Conservation (phyloP, 2,329 filamentous ascomycete species). For the Cladosporium halotolerans region DNA sequence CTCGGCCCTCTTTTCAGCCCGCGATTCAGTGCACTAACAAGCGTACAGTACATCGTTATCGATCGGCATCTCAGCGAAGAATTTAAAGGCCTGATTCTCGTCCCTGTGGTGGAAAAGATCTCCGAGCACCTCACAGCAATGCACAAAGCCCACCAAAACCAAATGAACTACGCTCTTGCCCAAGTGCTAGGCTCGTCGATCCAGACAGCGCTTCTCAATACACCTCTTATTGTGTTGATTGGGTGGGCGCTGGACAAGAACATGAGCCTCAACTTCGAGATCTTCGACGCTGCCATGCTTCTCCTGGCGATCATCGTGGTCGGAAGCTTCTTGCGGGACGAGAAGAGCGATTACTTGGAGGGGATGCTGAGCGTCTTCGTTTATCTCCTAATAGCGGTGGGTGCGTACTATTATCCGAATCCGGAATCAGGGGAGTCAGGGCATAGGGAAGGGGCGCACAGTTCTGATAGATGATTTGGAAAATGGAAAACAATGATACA, state of each 20-base stretch:
- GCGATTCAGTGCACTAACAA: constrained; percentile 19
- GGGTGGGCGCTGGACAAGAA: constrained; percentile 66
- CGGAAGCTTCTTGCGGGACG: constrained; percentile 78
- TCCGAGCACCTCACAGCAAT: constrained; percentile 79
- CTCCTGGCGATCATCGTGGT: constrained; percentile 81
- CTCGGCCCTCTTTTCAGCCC: not conserved
- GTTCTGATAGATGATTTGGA: not conserved
- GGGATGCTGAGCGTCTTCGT: constrained; percentile 70
- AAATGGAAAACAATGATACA: no score
- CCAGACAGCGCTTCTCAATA: constrained; percentile 84
- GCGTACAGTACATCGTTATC: constrained; percentile 41
- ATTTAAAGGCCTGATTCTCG: constrained; percentile 66
- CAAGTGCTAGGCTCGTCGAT: constrained; percentile 83
- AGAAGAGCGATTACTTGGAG: constrained; percentile 86
- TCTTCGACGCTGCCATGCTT: constrained; percentile 77
- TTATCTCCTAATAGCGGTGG: constrained; percentile 57
- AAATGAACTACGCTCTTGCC: constrained; percentile 71
- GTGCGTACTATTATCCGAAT: constrained; percentile 57
- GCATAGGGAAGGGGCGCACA: not conserved
- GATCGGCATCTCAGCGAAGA: constrained; percentile 48
- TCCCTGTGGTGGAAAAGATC: constrained; percentile 77
- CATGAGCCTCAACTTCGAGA: constrained; percentile 78
- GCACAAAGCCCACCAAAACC: constrained; percentile 76
- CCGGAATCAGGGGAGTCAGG: constrained; percentile 26
- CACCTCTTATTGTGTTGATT: constrained; percentile 73